Base-by-base conservation (phyloP, 176 grass and related monocot species). In the Hordeum vulgare region DNA sequence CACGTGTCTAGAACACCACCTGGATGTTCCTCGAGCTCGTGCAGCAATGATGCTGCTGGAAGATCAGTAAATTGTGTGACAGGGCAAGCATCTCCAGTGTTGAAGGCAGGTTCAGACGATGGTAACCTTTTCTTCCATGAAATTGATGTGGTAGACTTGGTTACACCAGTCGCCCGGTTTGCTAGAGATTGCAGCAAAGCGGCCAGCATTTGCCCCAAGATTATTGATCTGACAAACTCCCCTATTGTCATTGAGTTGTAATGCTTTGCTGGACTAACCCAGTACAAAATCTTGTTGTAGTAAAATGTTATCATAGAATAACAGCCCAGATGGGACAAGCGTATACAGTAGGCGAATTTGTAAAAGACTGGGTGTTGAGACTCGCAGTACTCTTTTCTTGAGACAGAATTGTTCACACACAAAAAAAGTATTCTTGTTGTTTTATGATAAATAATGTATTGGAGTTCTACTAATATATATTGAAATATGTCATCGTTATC, bases 181-280 rank as follows among this genome's bases (percentile, higher is more conserved):
- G 41, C 20, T n/a, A 86, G 63, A 85, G 82, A 56, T 73, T 84
- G 69, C 15, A 23, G 36, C 3, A 77, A 60, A 62, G 27, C 20
- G 21, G 24, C 23, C 28, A 41, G 66, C 57, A 66, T 77, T 31
- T 70, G 83, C 24, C 73, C 81, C 12, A 75, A 71, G 77, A 77
- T 91, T 17, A 90, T 98, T 82, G 95, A 98, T 90, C 57, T 98
- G 27, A 98, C 95, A 9, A 72, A 47, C 28, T 95, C 95, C 8
- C 95, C 95, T 31, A 39, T 85, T 86, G 74, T 92, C 51, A 92
- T 97, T 39, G 74, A 93, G 71, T 56, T 94, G 61, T 97, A 79
- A 78, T 36, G 1, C 24, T 37, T 80, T 80, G 67, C 36, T 84
- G 34, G 42, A 29, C n/a, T 64, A 17, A 35, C 8, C 36, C 9